Evolutionary conservation across 192 early-diverging fungal species (phyloP), one percentile per base, ranked within the genome.

Genomic region (Backusella tarrabulga): DNA sequence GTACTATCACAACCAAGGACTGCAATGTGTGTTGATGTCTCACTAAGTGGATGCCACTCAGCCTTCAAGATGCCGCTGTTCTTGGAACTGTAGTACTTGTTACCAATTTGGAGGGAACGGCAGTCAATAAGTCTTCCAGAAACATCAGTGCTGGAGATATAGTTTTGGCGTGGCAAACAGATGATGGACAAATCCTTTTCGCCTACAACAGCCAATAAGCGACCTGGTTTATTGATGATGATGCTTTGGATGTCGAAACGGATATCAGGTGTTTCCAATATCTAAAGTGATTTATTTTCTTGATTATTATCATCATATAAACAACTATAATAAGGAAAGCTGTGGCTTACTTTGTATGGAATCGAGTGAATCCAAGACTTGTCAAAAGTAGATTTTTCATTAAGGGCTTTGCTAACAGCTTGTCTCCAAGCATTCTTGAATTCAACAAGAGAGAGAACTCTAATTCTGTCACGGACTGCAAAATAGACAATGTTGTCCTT

Each of bases 41-140:
- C 86, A 67, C 92, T 93, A 74, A 95, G 81, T 26, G 93, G 91
- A 67, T 96, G 95, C 95, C 95, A 97, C 34, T 85, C 85, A 11
- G 90, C 89, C 73, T 96, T 93, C 6, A 87, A 83, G 5, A 92
- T 84, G 5, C 86, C 85, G 2, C 11, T 63, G 52, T 84, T 83
- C 21, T 83, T 73, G 9, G 68, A 54, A 6, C 42, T n/a, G 50
- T 76, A 76, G 63, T 79, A 69, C 50, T 66, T 74, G 15, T 15
- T 21, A 34, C 84, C 84, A 67, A 85, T 41, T 34, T 42, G 50
- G 3, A 83, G 75, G 23, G 74, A 73, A 19, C 77, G 74, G 68
- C 81, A 80, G 26, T 52, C n/a, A 8, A 74, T 8, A 19, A 34
- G n/a, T 14, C 44, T 36, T 6, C 21, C 26, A 34, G 73, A 52